A percentile compares a stretch with the other conserved stretches of the same genome.
Evolutionary conservation across 2,329 filamentous ascomycete genomes (phyloP).

Genomic region (Biscogniauxia marginata): DNA sequence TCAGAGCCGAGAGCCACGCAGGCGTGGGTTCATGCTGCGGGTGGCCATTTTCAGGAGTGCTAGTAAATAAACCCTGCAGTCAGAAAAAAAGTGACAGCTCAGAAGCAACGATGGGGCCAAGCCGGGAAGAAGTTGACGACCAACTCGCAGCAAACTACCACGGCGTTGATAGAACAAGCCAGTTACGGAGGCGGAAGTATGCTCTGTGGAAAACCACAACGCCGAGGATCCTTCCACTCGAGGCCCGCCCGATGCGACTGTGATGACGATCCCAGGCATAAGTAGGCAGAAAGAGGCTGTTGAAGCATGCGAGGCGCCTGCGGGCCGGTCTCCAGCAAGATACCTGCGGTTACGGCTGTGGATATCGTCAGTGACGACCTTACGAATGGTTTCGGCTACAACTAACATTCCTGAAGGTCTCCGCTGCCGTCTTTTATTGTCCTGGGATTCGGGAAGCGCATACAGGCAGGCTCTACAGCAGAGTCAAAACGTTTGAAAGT

Average conservation of each 20-base stretch:
- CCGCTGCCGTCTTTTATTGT: not conserved
- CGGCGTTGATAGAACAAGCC: not conserved
- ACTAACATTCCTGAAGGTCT: not conserved
- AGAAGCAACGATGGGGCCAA: slow-evolving; percentile 4
- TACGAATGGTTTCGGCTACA: slow-evolving; percentile 11
- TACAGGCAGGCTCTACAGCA: not conserved
- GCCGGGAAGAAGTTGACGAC: slow-evolving; percentile 6
- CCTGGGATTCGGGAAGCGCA: not conserved
- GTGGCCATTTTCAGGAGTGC: slow-evolving; percentile 12
- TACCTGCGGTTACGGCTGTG: slow-evolving; percentile 14
- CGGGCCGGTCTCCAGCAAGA: slow-evolving; percentile 19
- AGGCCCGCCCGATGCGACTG: slow-evolving; percentile 13
- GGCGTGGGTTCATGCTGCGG: slow-evolving; percentile 20
- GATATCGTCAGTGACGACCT: not conserved
- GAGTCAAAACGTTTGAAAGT: not conserved
- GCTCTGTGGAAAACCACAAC: not conserved
- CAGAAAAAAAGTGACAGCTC: slow-evolving; percentile 18
- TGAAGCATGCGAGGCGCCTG: slow-evolving; percentile 17
- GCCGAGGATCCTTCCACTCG: slow-evolving; percentile 2
- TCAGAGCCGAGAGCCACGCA: slow-evolving; percentile 17
- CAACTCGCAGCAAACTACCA: not conserved
- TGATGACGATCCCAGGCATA: slow-evolving; percentile 16
- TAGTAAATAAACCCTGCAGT: slow-evolving; percentile 15
- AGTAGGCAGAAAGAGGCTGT: slow-evolving; percentile 2
- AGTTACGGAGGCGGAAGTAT: not conserved